phyloP scores from a whole-genome alignment of 2,329 filamentous ascomycete species.

The Alternaria postmessia region DNA sequence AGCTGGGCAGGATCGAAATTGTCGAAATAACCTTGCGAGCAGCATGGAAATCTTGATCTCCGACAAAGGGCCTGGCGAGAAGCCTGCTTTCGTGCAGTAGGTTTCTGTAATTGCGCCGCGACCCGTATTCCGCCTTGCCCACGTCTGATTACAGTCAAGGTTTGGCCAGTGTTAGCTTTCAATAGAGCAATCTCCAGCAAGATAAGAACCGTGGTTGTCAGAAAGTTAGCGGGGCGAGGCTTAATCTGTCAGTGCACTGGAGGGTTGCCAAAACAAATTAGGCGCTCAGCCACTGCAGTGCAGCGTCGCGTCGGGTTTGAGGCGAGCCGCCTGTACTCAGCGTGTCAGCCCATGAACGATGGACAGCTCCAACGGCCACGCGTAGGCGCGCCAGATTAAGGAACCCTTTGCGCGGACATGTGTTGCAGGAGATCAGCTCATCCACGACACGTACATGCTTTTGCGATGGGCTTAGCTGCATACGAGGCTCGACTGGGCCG shows the following conservation, averaged over 20 bases:
- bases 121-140: neutral
- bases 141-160: neutral
- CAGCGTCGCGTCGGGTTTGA: conserved; percentile 11
- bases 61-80: neutral
- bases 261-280: conserved; percentile 22
- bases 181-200: conserved; percentile 6
- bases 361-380: conserved; percentile 2
- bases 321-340: conserved; percentile 8
- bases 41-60: conserved; percentile 11
- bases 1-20: conserved; percentile 18
- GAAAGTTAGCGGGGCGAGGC: conserved; percentile 11
- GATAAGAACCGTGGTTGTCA: conserved; percentile 19
- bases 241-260: conserved; percentile 21
- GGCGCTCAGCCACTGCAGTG: conserved; percentile 26
- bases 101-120: neutral
- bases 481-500: conserved; percentile 19
- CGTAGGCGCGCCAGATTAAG: conserved; percentile 23
- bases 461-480: conserved; percentile 29
- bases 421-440: conserved; percentile 11
- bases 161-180: conserved; percentile 5
- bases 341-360: conserved; percentile 8
- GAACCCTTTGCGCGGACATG: conserved; percentile 1
- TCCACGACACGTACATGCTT: conserved; percentile 9
- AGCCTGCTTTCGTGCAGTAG: neutral
- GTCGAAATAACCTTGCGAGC: conserved; percentile 7